Percentiles rank a stretch among this genome's conserved stretches.
Conservation (phyloP, 345 rosid species). For the Eucalyptus fibrosa region DNA sequence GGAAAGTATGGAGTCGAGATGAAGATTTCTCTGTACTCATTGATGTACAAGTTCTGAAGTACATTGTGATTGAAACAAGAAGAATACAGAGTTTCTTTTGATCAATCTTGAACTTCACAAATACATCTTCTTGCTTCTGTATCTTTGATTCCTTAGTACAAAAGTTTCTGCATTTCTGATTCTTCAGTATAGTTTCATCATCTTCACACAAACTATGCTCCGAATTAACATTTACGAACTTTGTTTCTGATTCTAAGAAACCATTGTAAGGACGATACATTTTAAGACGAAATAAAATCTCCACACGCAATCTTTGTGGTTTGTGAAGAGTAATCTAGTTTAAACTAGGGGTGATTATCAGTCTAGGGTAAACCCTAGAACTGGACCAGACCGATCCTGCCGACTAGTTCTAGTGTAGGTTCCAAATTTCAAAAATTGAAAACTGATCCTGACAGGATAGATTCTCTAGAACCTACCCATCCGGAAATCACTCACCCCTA, state of each 20-base stretch:
- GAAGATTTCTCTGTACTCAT: no score
- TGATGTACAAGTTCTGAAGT: no score
- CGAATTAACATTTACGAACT: not conserved
- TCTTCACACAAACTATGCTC: not conserved
- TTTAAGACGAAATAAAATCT: not conserved
- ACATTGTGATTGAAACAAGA: no score
- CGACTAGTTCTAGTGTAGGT: fast-evolving
- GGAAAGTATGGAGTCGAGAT: no score
- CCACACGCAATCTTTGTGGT: constrained; percentile 16
- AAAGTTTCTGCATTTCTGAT: no score
- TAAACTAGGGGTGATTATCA: not conserved
- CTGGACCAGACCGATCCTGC: not conserved
- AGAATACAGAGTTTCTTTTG: no score
- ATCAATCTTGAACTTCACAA: no score
- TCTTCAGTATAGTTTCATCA: no score
- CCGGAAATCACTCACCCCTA: not conserved
- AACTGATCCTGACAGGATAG: fast-evolving
- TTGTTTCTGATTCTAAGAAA: not conserved
- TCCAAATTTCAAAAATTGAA: not conserved
- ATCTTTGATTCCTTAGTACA: no score
- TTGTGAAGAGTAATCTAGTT: constrained; percentile 18
- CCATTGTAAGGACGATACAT: not conserved
- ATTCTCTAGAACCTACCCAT: not conserved
- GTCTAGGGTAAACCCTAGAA: not conserved
- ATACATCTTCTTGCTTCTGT: no score